Base-by-base conservation (phyloP, 495 filamentous ascomycete species). In the Aspergillus wentii region DNA sequence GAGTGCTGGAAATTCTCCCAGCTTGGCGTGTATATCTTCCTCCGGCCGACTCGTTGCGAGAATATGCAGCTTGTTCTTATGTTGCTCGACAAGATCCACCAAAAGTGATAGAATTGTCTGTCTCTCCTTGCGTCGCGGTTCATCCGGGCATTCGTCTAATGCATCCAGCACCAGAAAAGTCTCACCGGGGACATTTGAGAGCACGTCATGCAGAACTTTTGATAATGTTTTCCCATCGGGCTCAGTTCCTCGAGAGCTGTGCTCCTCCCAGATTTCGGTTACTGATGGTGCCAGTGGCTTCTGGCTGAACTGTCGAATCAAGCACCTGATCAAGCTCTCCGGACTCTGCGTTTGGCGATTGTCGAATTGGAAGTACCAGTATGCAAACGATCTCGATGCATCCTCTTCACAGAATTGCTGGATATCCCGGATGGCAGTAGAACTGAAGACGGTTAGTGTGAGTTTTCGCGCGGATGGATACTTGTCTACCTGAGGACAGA, bases 341-440 rank as follows among this genome's bases (percentile, higher is more conserved):
- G 46, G 32, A 10, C 22, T 34, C 18, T 46, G 39, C 15, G 43
- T 46, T 18, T 31, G 5, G 5, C 36, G 15, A 20, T 25, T 8
- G 9, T 18, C 32, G 25, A 51, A 51, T 16, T 44, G 35, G 16
- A 51, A 51, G 40, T 51, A 51, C 48, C 48, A 51, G 36, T 51
- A 51, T 8, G 26, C 40, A 19, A 43, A 22, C 1, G 4, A 8
- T 5, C 22, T 38, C 4, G 39, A 34, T 14, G 13, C 2, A 33
- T 40, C 30, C 9, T 16, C 3, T 6, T 1, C 5, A 18, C 42
- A 51, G 17, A 26, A 10, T 8, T 34, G n/a, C 14, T 43, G 13
- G 17, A 46, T 46, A 20, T 51, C 43, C 5, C 30, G 15, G n/a
- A 51, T 46, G 6, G 44, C 20, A 0, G 48, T 51, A 27, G 48